Conservation (phyloP, 2,329 filamentous ascomycete species). For the Lojkania enalia region DNA sequence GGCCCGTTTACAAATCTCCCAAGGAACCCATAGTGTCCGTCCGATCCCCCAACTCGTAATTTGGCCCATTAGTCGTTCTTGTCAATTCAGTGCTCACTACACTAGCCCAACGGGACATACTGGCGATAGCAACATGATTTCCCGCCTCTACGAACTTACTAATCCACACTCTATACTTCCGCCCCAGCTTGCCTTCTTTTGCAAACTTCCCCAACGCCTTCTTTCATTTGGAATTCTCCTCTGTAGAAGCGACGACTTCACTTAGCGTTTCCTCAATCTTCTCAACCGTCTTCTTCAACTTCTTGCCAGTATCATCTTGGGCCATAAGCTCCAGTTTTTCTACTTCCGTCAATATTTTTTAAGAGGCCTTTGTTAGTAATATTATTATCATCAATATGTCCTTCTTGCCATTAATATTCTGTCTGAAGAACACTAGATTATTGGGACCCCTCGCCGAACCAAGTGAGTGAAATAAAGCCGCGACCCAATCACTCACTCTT, state of each 20-base stretch:
- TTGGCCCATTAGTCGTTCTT: conserved; percentile 3
- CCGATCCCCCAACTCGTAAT: background rate
- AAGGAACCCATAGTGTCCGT: background rate
- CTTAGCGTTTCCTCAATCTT: conserved; percentile 11
- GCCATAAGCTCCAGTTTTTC: conserved; percentile 11
- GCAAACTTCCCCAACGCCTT: conserved; percentile 1
- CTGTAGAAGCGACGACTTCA: background rate
- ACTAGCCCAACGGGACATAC: conserved; percentile 10
- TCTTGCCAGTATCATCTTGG: background rate
- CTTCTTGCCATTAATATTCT: conserved; percentile 15
- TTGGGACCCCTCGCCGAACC: conserved; percentile 9
- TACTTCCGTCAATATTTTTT: background rate
- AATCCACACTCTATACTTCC: conserved; percentile 8
- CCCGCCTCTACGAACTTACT: conserved; percentile 2
- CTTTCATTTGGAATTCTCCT: background rate
- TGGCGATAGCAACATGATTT: conserved; percentile 7
- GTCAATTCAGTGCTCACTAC: conserved; percentile 3
- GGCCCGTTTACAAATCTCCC: background rate
- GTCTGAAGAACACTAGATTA: conserved; percentile 9
- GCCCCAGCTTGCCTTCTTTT: background rate
- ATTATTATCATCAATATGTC: conserved; percentile 11
- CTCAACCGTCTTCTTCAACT: conserved; percentile 5
- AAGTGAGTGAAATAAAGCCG: conserved; percentile 11
- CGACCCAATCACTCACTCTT: conserved; percentile 5
- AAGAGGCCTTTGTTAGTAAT: conserved; percentile 15